Evolutionary conservation across 75 land plant genomes (phyloP), one percentile per base, ranked within the genome.

Genomic region (Selaginella moellendorffii): DNA sequence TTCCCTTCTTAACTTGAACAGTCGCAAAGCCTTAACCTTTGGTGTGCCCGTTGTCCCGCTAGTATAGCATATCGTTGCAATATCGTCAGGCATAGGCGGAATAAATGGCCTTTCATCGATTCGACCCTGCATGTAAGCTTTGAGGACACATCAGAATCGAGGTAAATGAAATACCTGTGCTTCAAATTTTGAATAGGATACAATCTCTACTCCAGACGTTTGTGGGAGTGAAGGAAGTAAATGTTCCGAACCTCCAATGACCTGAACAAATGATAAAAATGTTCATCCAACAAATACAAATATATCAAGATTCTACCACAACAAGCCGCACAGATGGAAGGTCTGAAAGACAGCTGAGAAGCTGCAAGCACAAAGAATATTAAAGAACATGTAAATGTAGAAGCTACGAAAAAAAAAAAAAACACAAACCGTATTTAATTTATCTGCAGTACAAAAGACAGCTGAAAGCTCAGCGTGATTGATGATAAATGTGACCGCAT

Each of bases 1-100:
- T 27, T 24, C 24, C 51, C 29, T 20, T 5, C 18, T 26, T 60
- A 18, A 71, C 19, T 25, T 73, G 20, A 19, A 42, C n/a, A 24
- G 23, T 18, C 52, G 69, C 26, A 24, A 51, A 10, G 26, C 27
- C 30, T 72, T n/a, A n/a, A 88, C 98, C 87, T 95, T 95, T 18
- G 99, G 99, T 53, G 96, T 90, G 54, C 99, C 99, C 61, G 99
- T 95, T 22, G 99, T 95, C 20, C 99, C 99, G 79, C 95, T 88
- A 2, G 99, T 95, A 60, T 95, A 95, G 73, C 97, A 95, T 62
- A 95, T 79, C 2, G 99, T 95, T 26, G 99, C 97, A 69, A 90
- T 58, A 54, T 95, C 99, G 19, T 89, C 88, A 54, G 96, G 81
- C 58, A 68, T 69, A 46, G 99, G 99, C 24, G 91, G 80, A 52